Evolutionary conservation across 1,139 yeast species (phyloP).

Genomic region (Magnusiomyces magnusii): DNA sequence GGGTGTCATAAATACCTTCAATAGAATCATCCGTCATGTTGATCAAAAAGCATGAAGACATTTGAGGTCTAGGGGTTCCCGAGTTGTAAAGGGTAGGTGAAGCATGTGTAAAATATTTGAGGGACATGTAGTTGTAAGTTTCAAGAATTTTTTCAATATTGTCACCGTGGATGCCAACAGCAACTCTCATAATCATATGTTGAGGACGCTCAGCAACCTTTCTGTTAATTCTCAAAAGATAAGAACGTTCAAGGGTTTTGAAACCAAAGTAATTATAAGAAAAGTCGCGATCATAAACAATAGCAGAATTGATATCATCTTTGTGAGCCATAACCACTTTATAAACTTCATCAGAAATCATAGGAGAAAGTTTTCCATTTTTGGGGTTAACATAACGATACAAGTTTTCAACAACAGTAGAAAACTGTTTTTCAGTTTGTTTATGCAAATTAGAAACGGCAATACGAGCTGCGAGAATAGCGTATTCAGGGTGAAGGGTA

Average conservation of each 20-base stretch:
- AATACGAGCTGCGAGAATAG: slow-evolving; percentile 76
- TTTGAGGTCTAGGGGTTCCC: slow-evolving; percentile 65
- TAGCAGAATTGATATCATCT: slow-evolving; percentile 53
- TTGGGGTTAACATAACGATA: slow-evolving; percentile 55
- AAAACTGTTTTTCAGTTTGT: slow-evolving; percentile 65
- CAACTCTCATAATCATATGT: slow-evolving; percentile 69
- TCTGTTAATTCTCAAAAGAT: slow-evolving; percentile 50
- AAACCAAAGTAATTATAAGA: slow-evolving; percentile 65
- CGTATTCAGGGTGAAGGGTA: slow-evolving; percentile 84
- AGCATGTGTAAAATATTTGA: slow-evolving; percentile 66
- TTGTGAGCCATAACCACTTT: slow-evolving; percentile 46
- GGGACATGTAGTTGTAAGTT: slow-evolving; percentile 70
- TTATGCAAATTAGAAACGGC: slow-evolving; percentile 72
- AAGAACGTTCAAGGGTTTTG: slow-evolving; percentile 67
- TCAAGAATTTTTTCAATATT: slow-evolving; percentile 56
- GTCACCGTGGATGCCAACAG: slow-evolving; percentile 67
- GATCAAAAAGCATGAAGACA: slow-evolving; percentile 73
- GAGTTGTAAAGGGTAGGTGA: slow-evolving; percentile 79
- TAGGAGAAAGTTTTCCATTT: slow-evolving; percentile 53
- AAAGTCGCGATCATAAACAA: slow-evolving; percentile 59
- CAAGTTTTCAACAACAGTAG: slow-evolving; percentile 57
- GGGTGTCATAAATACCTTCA: slow-evolving; percentile 72
- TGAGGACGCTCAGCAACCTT: slow-evolving; percentile 73
- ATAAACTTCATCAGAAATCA: slow-evolving; percentile 54
- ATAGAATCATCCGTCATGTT: slow-evolving; percentile 77